Base-by-base conservation (phyloP, 2,329 filamentous ascomycete species). In the Allantophomopsis lycopodina region DNA sequence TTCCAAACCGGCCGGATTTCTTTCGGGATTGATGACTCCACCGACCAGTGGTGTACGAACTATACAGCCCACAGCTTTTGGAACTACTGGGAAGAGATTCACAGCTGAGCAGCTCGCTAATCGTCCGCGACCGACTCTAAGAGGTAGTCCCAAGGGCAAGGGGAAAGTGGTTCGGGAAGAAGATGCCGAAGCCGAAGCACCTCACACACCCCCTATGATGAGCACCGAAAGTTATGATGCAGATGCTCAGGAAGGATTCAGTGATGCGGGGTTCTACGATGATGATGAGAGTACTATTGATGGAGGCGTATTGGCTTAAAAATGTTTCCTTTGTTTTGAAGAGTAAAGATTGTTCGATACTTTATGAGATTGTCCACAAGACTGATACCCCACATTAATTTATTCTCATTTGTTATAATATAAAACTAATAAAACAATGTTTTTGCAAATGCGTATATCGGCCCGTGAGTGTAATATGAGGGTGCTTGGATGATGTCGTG, bases 21-120 rank as follows among this genome's bases (percentile, higher is more conserved):
- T 88, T 15, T 80, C 80, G 1, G 88, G 88, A 2, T 73, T 94
- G 16, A 69, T 95, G 66, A 95, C 89, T 1, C 88, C 89, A n/a
- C 89, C 88, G 4, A 76, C 81, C 21, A 87, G 83, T 4, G 75
- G 76, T 40, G 11, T 81, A 36, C 79, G 83, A 34, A 55, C 57
- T 42, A 50, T 58, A 16, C 74, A 78, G 46, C 71, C 75, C 3
- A 77, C 74, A 0, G 74, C 76, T 2, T 79, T 79, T 49, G 62
- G 66, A 11, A 72, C 60, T 45, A 79, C 73, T 0, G 73, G 74
- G 15, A 69, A 73, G 21, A 66, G 75, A 16, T 72, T 69, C 49
- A 69, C 71, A 6, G 60, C 65, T 11, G 67, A 71, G 39, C 61
- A 71, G 47, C 60, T 64, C 23, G 64, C 63, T 3, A 53, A 50